Evolutionary conservation across 495 filamentous ascomycete genomes (phyloP).

Genomic region (Aspergillus biplanus): DNA sequence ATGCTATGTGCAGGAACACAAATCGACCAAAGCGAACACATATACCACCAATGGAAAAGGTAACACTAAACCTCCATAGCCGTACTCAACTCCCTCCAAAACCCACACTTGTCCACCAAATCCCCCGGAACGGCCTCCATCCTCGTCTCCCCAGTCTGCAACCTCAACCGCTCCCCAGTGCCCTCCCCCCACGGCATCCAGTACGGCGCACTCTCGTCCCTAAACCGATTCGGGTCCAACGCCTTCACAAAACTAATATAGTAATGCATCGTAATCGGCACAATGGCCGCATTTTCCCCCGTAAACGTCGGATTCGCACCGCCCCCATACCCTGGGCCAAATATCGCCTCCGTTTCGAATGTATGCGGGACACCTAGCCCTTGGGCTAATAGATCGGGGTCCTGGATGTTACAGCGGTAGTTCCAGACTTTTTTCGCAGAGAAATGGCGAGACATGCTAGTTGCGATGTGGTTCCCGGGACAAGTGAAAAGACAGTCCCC

Average conservation of each 20-base stretch:
- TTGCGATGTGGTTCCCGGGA: conserved; percentile 46
- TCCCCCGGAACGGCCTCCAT: conserved; percentile 56
- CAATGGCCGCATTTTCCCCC: conserved; percentile 47
- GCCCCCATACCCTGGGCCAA: conserved; percentile 35
- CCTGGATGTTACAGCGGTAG: conserved; percentile 67
- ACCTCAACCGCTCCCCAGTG: conserved; percentile 36
- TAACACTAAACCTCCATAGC: conserved; percentile 3
- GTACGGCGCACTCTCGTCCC: conserved; percentile 36
- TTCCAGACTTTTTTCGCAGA: conserved; percentile 57
- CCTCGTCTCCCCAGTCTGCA: conserved; percentile 54
- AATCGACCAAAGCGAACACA: too few species aligned
- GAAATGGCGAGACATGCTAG: too few species aligned
- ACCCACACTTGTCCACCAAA: conserved; percentile 48
- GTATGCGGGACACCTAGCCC: conserved; percentile 68
- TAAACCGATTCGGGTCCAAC: conserved; percentile 60
- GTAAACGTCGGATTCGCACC: conserved; percentile 27
- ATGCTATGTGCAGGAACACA: too few species aligned
- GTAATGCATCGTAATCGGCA: conserved; percentile 62
- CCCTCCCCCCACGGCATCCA: conserved; percentile 49
- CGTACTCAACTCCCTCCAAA: conserved; percentile 36
- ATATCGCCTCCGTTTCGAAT: conserved; percentile 64
- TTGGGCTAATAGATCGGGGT: conserved; percentile 41
- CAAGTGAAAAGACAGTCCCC: conserved; percentile 71
- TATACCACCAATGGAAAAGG: too few species aligned
- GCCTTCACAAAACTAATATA: conserved; percentile 66